Evolutionary conservation across 805 yeast genomes (phyloP).

Genomic region (Monosporozyma solicola): DNA sequence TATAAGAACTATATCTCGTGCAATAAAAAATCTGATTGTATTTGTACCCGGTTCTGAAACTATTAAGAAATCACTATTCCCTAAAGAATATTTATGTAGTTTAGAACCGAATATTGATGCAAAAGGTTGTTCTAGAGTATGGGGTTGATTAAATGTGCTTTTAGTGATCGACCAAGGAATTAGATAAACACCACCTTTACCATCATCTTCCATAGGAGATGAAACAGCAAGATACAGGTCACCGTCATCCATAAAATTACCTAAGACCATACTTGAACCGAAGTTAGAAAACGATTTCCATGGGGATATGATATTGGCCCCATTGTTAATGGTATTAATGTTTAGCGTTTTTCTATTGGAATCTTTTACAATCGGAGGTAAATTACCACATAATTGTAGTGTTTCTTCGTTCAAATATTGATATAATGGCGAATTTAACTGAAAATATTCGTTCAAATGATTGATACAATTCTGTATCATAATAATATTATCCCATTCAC

Average conservation of each 20-base stretch:
- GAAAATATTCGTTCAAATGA: neutral
- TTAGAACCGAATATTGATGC: constrained; percentile 35
- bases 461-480: constrained; percentile 13
- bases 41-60: constrained; percentile 48
- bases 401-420: constrained; percentile 5
- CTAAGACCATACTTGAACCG: constrained; percentile 38
- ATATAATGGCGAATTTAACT: constrained; percentile 5
- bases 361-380: constrained; percentile 7
- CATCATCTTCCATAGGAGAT: constrained; percentile 38
- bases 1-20: constrained; percentile 21
- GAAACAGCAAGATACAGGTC: constrained; percentile 41
- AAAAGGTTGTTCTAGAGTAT: constrained; percentile 4
- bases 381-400: constrained; percentile 15
- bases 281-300: constrained; percentile 30
- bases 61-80: constrained; percentile 32
- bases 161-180: constrained; percentile 28
- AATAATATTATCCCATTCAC: constrained; percentile 17
- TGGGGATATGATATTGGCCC: constrained; percentile 14
- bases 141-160: neutral
- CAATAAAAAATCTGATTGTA: constrained; percentile 29
- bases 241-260: constrained; percentile 32
- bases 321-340: neutral
- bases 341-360: neutral
- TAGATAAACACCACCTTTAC: constrained; percentile 37
- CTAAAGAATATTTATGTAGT: constrained; percentile 25